These are phyloP conservation scores for Apostasia shenzhenica DNA, from an alignment of 106 monocot species.

Conservation along the genomic window DNA sequence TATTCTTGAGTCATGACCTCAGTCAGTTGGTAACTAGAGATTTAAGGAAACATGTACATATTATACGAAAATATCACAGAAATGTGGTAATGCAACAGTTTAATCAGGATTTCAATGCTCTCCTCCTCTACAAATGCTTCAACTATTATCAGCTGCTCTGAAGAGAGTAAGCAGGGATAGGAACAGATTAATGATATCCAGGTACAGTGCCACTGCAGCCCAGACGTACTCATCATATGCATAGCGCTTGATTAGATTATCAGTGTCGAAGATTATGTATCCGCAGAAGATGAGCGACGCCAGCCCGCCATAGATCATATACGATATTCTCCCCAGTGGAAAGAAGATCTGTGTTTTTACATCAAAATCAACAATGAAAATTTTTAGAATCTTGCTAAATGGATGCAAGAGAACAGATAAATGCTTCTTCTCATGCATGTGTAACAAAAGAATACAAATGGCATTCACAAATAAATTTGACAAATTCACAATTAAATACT, in stretches of 20 bases:
- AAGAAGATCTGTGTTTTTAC: constrained; percentile 42
- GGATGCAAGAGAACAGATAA: no score
- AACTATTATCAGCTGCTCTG: constrained; percentile 24
- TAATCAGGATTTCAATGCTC: not conserved
- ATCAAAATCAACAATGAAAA: no score
- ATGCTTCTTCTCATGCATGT: no score
- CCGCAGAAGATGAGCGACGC: constrained; percentile 66
- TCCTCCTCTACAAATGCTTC: not conserved
- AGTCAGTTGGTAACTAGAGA: no score
- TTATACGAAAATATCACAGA: no score
- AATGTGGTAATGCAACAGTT: no score
- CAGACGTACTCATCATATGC: constrained; percentile 90
- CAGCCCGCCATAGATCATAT: constrained; percentile 71
- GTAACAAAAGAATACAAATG: no score
- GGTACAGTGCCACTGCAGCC: constrained; percentile 62
- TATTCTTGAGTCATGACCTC: no score
- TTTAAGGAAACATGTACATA: no score
- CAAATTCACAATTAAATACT: no score
- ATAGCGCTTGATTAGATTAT: constrained; percentile 83
- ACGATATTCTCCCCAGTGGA: constrained; percentile 64
- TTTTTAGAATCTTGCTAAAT: no score
- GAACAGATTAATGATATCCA: constrained; percentile 79
- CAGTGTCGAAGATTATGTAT: constrained; percentile 79
- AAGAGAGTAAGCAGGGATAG: constrained; percentile 61
- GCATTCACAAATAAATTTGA: no score